Evolutionary conservation across 257 asterid species (phyloP).

Genomic region (Ligustrum vulgare): DNA sequence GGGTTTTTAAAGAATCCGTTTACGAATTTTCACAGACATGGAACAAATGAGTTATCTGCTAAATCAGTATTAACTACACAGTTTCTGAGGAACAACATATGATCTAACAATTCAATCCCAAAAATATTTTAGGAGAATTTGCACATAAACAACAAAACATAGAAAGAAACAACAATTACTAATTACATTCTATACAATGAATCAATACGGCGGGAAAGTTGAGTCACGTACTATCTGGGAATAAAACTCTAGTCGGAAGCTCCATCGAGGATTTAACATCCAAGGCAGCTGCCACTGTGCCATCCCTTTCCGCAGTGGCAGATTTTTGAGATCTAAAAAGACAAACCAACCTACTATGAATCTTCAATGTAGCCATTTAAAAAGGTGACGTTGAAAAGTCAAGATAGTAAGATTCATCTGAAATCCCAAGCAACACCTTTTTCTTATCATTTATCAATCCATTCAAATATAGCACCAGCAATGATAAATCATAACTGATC

Average conservation of each 20-base stretch:
- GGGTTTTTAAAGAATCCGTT: neutral
- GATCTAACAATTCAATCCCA: neutral
- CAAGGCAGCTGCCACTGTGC: slow-evolving; percentile 34
- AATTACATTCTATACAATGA: too few relatives aligned
- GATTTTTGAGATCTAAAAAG: slow-evolving; percentile 79
- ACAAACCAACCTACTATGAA: too few relatives aligned
- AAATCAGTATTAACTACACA: neutral
- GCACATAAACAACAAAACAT: neutral
- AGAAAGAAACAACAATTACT: neutral
- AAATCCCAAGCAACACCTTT: too few relatives aligned
- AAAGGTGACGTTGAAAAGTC: too few relatives aligned
- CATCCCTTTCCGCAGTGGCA: slow-evolving; percentile 19
- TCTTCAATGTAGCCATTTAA: too few relatives aligned
- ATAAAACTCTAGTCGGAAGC: slow-evolving; percentile 63
- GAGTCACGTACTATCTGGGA: slow-evolving; percentile 80
- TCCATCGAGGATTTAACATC: slow-evolving; percentile 54
- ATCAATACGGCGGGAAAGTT: neutral
- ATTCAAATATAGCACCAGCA: too few relatives aligned
- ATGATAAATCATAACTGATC: too few relatives aligned
- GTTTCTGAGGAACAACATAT: neutral
- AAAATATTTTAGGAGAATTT: neutral
- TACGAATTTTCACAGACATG: neutral
- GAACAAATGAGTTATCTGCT: neutral
- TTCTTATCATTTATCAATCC: too few relatives aligned
- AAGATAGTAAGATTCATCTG: too few relatives aligned